Base-by-base conservation (phyloP, 2,329 filamentous ascomycete genomes). In the Xylariaceae sp. region DNA sequence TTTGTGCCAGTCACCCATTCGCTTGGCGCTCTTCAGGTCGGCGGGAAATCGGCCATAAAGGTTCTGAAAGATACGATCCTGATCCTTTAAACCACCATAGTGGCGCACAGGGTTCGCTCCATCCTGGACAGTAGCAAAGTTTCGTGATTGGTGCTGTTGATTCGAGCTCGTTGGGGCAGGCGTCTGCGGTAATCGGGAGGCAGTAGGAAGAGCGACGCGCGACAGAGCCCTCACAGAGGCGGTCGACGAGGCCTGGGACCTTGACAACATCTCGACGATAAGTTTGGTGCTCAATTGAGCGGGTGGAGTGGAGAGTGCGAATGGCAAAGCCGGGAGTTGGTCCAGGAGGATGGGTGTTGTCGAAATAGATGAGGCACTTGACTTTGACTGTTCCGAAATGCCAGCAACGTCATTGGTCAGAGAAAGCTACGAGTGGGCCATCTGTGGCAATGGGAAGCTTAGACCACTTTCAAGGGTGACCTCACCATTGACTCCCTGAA, bases 21-120 rank as follows among this genome's bases (percentile, higher is more conserved):
- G 95, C 83, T 89, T 90, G 40, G 93, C 90, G 63, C 83, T 89
- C 75, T 93, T 91, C 56, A 98, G 72, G 66, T 96, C 90, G 49
- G 89, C 79, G 39, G 89, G 89, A 71, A 88, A 89, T 64, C 93
- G 89, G 60, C 89, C 84, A 73, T 98, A 98, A 45, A 98, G 78
- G 72, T 98, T 98, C 74, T 95, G 90, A 73, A 98, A 98, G 70
- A 98, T 98, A 60, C 93, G 84, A 72, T 98, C 93, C 73, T 97
- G 89, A 66, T 98, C 93, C 71, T 82, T 87, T 57, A 98, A 78
- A 44, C 89, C 89, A 59, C 93, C 89, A 68, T 94, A 87, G 53
- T 79, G 77, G 55, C 79, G 81, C 66, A 85, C 83, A 38, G 83
- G 76, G 24, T 47, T 19, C 49, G 78, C 69, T 57, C 74, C 76